phyloP scores from a whole-genome alignment of 345 rosid genomes.

The Lumnitzera littorea region DNA sequence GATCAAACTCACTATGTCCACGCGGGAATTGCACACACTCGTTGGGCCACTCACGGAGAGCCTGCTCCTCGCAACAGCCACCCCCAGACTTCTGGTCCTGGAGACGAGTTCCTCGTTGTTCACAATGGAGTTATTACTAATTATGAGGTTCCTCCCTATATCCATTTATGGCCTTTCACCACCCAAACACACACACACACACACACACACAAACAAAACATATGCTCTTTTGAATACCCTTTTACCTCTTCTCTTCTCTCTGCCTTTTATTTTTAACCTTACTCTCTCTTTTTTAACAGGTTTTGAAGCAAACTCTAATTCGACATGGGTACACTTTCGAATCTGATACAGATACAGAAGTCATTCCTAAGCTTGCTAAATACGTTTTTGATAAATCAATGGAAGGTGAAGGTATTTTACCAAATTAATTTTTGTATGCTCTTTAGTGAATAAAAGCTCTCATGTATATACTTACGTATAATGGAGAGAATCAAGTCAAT shows the following conservation, averaged over 20 bases:
- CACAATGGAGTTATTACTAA: slow-evolving; percentile 92
- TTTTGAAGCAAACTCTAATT: slow-evolving; percentile 59
- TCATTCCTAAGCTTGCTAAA: slow-evolving; percentile 91
- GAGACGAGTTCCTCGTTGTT: slow-evolving; percentile 83
- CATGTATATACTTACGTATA: not conserved
- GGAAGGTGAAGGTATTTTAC: slow-evolving; percentile 59
- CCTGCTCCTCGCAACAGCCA: slow-evolving; percentile 92
- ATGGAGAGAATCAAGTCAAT: not conserved
- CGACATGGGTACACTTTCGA: slow-evolving; percentile 87
- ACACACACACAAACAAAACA: too few species aligned
- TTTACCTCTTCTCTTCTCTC: not conserved
- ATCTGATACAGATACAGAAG: slow-evolving; percentile 95
- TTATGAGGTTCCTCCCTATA: slow-evolving; percentile 46
- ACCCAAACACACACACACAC: too few species aligned
- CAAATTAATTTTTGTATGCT: not conserved
- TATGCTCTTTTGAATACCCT: too few species aligned
- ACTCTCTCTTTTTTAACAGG: slow-evolving; percentile 32
- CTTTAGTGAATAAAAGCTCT: too few species aligned
- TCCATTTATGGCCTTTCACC: too few species aligned
- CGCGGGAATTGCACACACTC: slow-evolving; percentile 96
- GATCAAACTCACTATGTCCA: slow-evolving; percentile 59
- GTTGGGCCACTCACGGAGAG: slow-evolving; percentile 99
- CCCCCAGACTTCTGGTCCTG: slow-evolving; percentile 80
- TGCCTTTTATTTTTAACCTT: not conserved
- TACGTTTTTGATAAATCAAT: slow-evolving; percentile 82